Evolutionary conservation across 805 yeast genomes (phyloP).

Genomic region (Kazachstania viticola): DNA sequence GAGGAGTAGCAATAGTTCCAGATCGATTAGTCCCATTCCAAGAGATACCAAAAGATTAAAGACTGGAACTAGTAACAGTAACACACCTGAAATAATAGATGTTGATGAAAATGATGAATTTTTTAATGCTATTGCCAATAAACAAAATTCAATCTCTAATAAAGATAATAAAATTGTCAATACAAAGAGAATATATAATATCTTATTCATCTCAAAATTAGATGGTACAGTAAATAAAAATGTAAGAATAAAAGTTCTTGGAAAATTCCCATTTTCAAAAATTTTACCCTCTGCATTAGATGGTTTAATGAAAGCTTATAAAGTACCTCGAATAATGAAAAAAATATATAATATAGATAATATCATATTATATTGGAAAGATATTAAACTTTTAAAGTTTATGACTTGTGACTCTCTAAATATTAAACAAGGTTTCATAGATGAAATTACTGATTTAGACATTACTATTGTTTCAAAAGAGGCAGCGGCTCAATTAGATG

Average conservation of each 20-base stretch:
- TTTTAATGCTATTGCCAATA: slow-evolving; percentile 12
- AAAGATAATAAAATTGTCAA: background rate
- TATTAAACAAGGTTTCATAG: slow-evolving; percentile 13
- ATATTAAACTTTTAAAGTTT: slow-evolving; percentile 19
- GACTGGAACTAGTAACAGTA: background rate
- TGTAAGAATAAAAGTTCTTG: slow-evolving; percentile 21
- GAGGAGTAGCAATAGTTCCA: no score
- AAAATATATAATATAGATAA: slow-evolving; percentile 12
- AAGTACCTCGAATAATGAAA: slow-evolving; percentile 9
- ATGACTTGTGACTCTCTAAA: slow-evolving; percentile 24
- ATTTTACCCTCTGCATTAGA: slow-evolving; percentile 20
- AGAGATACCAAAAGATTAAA: no score
- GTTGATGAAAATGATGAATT: slow-evolving; percentile 19
- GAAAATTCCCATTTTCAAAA: slow-evolving; percentile 16
- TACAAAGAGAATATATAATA: slow-evolving; percentile 16
- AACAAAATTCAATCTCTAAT: background rate
- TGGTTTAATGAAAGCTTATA: slow-evolving; percentile 14
- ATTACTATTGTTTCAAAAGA: slow-evolving; percentile 15
- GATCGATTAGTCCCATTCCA: no score
- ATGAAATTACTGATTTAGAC: slow-evolving; percentile 16
- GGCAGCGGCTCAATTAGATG: slow-evolving; percentile 9
- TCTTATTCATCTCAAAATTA: slow-evolving; percentile 19
- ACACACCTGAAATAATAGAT: background rate
- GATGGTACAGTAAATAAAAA: slow-evolving; percentile 18
- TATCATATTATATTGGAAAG: slow-evolving; percentile 20